Base-by-base conservation (phyloP, 768 basidiomycete genomes). In the Arthromyces matolae region DNA sequence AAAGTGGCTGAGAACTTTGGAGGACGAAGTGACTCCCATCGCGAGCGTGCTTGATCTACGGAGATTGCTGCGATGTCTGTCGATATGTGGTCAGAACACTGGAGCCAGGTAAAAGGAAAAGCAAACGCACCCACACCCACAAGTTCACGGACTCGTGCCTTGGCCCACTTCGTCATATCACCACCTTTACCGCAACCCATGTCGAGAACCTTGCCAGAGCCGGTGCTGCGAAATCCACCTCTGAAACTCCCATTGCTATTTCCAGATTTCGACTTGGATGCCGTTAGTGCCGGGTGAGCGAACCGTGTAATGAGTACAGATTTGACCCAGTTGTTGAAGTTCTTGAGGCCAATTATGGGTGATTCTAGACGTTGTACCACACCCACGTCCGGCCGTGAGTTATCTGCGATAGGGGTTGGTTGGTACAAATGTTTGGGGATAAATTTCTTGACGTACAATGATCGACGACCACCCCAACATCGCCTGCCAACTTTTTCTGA, bases 251-350 rank as follows among this genome's bases (percentile, higher is more conserved):
- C 55, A 54, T 50, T 55, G 50, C 57, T 65, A 51, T 51, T 51
- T 45, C 56, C 50, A 22, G 48, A 13, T 50, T 39, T 52, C 48
- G 72, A 73, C 34, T 66, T 64, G 27, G 59, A 54, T 14, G 51
- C 48, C 27, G 72, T 65, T 29, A 92, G 74, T 25, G 73, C 83
- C 3, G 86, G 84, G 62, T 86, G 83, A 1, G 87, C 89, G 59
- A 90, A 96, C 43, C 88, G 88, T 8, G 87, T 84, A 61, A 99
- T 96, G 52, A 98, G 76, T 14, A 98, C 94, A 8, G 92, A 93
- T 66, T 99, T 99, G 57, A 98, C 87, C 96, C 96, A 99, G 71
- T 99, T 99, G 71, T 99, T 99, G 71, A 98, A 99, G 63, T 79
- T 87, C 67, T 96, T 97, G 45, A 99, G 79, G 29, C 96, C 96